phyloP scores from a whole-genome alignment of 208 protist species.

The Vickermania spadyakhi region DNA sequence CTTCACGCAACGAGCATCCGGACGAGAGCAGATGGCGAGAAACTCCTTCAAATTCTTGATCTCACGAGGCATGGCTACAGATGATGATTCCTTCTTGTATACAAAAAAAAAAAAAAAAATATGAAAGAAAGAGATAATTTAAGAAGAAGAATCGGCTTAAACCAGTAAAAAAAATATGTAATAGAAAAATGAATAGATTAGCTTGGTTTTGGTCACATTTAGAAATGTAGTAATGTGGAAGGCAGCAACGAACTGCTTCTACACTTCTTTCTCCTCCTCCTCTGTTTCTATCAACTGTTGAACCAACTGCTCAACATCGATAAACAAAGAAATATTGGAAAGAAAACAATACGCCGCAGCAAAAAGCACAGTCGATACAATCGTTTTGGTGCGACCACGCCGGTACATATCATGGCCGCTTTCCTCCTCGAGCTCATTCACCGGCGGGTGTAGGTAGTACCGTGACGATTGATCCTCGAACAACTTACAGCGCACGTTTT shows the following conservation, averaged over 20 bases:
- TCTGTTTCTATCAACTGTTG: conserved; percentile 15
- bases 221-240: too few relatives aligned
- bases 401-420: conserved; percentile 17
- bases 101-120: too few relatives aligned
- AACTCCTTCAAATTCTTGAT: conserved; percentile 92
- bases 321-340: conserved; percentile 49
- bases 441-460: conserved; percentile 42
- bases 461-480: conserved; percentile 60
- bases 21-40: conserved; percentile 88
- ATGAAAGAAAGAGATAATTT: neutral
- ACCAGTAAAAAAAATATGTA: too few relatives aligned
- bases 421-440: conserved; percentile 1
- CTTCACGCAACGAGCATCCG: conserved; percentile 89
- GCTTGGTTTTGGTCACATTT: too few relatives aligned
- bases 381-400: conserved; percentile 29
- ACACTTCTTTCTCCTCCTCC: conserved; percentile 15
- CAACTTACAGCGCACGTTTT: conserved; percentile 54
- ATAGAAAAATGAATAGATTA: too few relatives aligned
- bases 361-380: conserved; percentile 52
- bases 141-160: too few relatives aligned
- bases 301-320: conserved; percentile 12
- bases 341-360: conserved; percentile 54
- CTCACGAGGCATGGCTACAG: conserved; percentile 71
- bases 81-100: conserved; percentile 8
- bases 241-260: neutral